A percentile compares a stretch with the other conserved stretches of the same genome.
Conservation (phyloP, 176 grass and related monocot genomes). For the Cymbopogon citratus region DNA sequence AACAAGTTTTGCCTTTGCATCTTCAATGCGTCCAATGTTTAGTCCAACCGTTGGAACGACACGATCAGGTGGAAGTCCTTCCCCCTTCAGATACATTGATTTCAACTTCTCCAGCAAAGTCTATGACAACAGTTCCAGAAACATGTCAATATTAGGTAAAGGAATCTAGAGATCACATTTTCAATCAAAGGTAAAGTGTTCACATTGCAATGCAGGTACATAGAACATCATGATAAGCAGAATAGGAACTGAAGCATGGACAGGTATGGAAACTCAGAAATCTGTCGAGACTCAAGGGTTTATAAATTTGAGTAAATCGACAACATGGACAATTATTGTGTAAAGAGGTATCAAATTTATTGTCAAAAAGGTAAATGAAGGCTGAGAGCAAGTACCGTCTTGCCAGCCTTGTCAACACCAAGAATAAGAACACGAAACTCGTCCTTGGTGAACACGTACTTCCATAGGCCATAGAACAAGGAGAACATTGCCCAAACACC, state of each 20-base stretch:
- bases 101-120: constrained; percentile 93
- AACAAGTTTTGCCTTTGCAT: constrained; percentile 76
- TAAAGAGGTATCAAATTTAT: background rate
- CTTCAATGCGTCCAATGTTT: constrained; percentile 87
- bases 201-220: background rate
- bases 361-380: background rate
- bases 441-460: constrained; percentile 77
- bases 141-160: background rate
- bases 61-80: constrained; percentile 70
- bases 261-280: background rate
- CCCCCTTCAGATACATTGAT: constrained; percentile 61
- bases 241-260: background rate
- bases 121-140: constrained; percentile 29
- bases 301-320: background rate
- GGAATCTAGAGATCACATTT: background rate
- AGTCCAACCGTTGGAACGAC: constrained; percentile 90
- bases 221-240: background rate
- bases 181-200: background rate
- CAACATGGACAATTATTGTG: background rate
- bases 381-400: constrained; percentile 53
- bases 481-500: constrained; percentile 65
- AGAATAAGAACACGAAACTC: constrained; percentile 84
- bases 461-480: constrained; percentile 87
- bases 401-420: constrained; percentile 80
- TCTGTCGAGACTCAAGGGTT: too few species aligned